These are phyloP conservation scores for Hansenula lynferdii DNA, from an alignment of 1,139 yeast genomes.

Conservation along the genomic window DNA sequence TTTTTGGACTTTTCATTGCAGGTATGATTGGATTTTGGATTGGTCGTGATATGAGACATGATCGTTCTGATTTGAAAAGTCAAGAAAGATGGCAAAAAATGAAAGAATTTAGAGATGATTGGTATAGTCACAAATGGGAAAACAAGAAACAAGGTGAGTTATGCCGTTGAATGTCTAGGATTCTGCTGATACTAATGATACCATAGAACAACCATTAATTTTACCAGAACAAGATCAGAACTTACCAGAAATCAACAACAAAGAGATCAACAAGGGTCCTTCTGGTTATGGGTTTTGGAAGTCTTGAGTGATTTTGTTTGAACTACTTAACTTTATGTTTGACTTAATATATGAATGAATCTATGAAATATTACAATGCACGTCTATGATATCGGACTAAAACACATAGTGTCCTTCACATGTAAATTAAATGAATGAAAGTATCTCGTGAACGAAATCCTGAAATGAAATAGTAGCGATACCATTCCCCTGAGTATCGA, in stretches of 20 bases:
- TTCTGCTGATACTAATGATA: too few relatives aligned
- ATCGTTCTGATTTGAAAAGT: not conserved
- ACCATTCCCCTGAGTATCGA: constrained; percentile 72
- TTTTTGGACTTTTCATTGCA: not conserved
- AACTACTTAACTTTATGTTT: too few relatives aligned
- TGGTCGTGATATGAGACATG: not conserved
- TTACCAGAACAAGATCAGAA: too few relatives aligned
- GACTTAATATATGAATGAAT: not conserved
- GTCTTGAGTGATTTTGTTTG: too few relatives aligned
- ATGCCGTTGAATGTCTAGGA: too few relatives aligned
- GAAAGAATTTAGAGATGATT: not conserved
- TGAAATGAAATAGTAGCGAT: constrained; percentile 73
- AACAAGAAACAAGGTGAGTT: not conserved
- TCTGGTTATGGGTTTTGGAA: too few relatives aligned
- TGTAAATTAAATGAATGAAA: constrained; percentile 29
- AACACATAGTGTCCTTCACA: too few relatives aligned
- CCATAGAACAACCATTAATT: too few relatives aligned
- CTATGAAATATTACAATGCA: not conserved
- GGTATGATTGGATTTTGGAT: not conserved
- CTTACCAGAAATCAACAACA: too few relatives aligned
- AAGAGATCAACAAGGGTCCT: too few relatives aligned
- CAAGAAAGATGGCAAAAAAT: not conserved
- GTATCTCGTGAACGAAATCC: constrained; percentile 67
- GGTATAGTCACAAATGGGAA: not conserved
- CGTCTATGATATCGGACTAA: not conserved